Conservation (phyloP, 768 basidiomycete genomes). For the Leccinum uliginosum region DNA sequence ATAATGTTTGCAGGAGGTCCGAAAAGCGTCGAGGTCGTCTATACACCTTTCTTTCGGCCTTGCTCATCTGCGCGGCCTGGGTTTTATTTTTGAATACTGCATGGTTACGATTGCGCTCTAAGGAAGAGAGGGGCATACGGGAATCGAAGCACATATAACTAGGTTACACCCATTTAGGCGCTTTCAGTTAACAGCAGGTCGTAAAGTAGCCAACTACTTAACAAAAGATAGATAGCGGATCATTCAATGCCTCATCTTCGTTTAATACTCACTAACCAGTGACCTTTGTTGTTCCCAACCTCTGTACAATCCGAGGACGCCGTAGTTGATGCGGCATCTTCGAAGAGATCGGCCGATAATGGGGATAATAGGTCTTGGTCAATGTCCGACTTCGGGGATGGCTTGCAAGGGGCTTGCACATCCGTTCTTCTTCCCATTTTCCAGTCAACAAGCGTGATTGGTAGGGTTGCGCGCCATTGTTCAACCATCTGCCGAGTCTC, state of each 20-base stretch:
- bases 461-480: conserved; percentile 28
- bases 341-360: conserved; percentile 20
- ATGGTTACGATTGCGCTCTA: conserved; percentile 50
- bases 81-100: conserved; percentile 60
- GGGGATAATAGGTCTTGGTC: conserved; percentile 13
- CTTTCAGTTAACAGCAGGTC: neutral
- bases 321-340: conserved; percentile 23
- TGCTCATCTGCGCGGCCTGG: conserved; percentile 54
- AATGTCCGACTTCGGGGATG: conserved; percentile 4
- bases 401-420: conserved; percentile 2
- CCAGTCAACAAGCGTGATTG: conserved; percentile 6
- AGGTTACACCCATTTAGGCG: neutral
- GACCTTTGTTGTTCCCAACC: conserved; percentile 28
- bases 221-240: neutral
- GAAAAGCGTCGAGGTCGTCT: conserved; percentile 48
- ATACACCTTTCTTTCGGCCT: conserved; percentile 41
- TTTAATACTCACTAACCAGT: conserved; percentile 29
- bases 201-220: neutral
- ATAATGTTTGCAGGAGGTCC: conserved; percentile 20
- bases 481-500: conserved; percentile 30
- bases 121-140: conserved; percentile 27
- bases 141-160: neutral
- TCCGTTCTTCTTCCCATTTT: conserved; percentile 13
- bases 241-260: conserved; percentile 10
- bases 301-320: conserved; percentile 32